A percentile compares a stretch with the other conserved stretches of the same genome.
Conservation (phyloP, 139 green algal species). For the Auxenochlorella protothecoides region DNA sequence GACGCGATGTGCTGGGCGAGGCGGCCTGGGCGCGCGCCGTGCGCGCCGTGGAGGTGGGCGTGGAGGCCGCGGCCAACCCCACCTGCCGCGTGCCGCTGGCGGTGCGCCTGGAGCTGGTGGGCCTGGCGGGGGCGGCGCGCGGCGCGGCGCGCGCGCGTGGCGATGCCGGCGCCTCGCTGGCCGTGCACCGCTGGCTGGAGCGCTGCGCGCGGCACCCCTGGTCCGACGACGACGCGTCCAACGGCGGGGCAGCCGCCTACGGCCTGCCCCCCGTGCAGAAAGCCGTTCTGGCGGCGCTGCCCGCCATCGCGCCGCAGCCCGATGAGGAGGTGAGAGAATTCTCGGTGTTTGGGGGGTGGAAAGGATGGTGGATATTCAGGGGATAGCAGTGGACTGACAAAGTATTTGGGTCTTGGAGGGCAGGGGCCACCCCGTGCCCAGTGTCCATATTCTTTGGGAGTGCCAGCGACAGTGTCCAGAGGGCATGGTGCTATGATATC, state of each 20-base stretch:
- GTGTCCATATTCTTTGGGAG: too few species aligned
- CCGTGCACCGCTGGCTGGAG: too few species aligned
- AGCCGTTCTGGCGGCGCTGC: slow-evolving; percentile 47
- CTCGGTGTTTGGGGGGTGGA: too few species aligned
- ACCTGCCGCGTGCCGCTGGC: slow-evolving; percentile 40
- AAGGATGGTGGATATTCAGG: too few species aligned
- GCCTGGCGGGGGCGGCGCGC: neutral
- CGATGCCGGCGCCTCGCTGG: too few species aligned
- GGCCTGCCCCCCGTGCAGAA: slow-evolving; percentile 63
- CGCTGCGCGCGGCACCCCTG: neutral
- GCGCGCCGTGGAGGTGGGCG: slow-evolving; percentile 47
- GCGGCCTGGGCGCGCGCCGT: slow-evolving; percentile 40
- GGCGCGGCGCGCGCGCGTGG: too few species aligned
- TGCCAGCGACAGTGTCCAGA: too few species aligned
- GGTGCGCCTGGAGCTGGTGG: slow-evolving; percentile 41
- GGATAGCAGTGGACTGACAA: too few species aligned
- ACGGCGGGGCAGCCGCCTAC: slow-evolving; percentile 15
- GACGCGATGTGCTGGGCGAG: neutral
- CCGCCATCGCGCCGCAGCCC: slow-evolving; percentile 28
- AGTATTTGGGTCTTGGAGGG: neutral
- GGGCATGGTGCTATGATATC: too few species aligned
- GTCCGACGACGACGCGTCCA: slow-evolving; percentile 34
- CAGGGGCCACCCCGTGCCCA: too few species aligned
- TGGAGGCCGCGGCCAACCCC: slow-evolving; percentile 40
- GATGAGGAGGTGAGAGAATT: too few species aligned